Evolutionary conservation across 2,329 filamentous ascomycete genomes (phyloP), one percentile per base, ranked within the genome.

Genomic region (Ophiostoma fasciatum): DNA sequence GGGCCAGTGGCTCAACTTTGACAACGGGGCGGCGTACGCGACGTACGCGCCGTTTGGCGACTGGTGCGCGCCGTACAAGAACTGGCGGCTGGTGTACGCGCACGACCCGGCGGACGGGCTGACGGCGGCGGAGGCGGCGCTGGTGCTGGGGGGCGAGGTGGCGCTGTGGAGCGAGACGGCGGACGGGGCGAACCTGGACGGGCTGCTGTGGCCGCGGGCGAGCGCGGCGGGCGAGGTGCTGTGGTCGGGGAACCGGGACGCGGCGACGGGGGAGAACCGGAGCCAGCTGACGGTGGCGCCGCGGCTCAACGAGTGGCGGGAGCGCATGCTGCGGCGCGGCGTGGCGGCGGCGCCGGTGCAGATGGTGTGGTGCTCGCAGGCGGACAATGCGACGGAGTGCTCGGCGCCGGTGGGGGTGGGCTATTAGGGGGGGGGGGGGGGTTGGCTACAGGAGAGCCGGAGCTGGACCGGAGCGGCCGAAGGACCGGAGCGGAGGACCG

Each of bases 91-190:
- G 20, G 68, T 88, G 40, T 93, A 93, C 63, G 71, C 74, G 15
- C 81, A 88, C 55, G 78, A 93, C 51, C 84, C 84, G 0, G 60
- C 75, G 4, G 64, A 60, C 3, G 71, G 71, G 31, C 63, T 93
- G 5, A 68, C 77, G 0, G 58, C 56, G 9, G 64, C 74, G 19
- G 56, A 73, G 29, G 70, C 73, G 19, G 65, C 77, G 49, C 67
- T 82, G 11, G 77, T 93, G 3, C 55, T 90, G 8, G 85, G 85
- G 30, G 85, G 83, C 19, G 85, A 93, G 59, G 73, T 78, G 13
- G 79, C 82, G 38, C 70, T 84, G 39, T 94, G 83, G 83, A 71
- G 69, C 44, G 85, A 93, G 60, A 78, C 78, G n/a, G 66, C 70
- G 42, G 85, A 94, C 55, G 58, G 71, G 4, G 60, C 73, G n/a